phyloP scores from a whole-genome alignment of 192 early-diverging fungal genomes.

The Dissophora ornata region DNA sequence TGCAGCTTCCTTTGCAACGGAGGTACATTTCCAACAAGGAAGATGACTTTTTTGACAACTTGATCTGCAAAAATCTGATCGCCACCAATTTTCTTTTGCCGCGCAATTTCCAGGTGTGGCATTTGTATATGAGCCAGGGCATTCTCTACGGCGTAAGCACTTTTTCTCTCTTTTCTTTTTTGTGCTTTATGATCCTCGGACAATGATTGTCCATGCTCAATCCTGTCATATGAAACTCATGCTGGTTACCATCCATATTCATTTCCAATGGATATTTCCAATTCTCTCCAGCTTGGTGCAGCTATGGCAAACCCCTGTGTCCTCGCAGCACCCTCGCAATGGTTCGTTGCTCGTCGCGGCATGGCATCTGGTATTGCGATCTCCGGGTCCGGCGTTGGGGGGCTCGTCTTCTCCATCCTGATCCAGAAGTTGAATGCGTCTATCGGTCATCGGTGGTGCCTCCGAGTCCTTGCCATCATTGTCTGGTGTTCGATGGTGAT shows the following conservation, averaged over 20 bases:
- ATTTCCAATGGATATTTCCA: not conserved
- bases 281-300: constrained; percentile 28
- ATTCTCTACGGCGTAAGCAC: constrained; percentile 55
- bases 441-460: constrained; percentile 71
- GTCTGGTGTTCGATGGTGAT: constrained; percentile 61
- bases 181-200: no score
- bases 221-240: no score
- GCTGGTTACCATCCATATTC: no score
- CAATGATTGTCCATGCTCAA: no score
- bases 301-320: constrained; percentile 52
- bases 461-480: constrained; percentile 70
- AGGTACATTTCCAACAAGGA: no score
- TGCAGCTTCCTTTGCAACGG: constrained; percentile 58
- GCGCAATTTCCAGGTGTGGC: constrained; percentile 57
- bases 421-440: constrained; percentile 66
- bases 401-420: constrained; percentile 71
- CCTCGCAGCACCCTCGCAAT: constrained; percentile 73
- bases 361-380: constrained; percentile 80
- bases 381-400: constrained; percentile 81
- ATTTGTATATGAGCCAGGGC: constrained; percentile 61
- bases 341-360: constrained; percentile 72
- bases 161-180: not conserved
- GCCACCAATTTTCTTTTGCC: not conserved
- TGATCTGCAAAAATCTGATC: no score
- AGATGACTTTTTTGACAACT: no score